A percentile compares a stretch with the other conserved stretches of the same genome.
Conservation (phyloP, 2,329 filamentous ascomycete species). For the Clonostachys rhizophaga region DNA sequence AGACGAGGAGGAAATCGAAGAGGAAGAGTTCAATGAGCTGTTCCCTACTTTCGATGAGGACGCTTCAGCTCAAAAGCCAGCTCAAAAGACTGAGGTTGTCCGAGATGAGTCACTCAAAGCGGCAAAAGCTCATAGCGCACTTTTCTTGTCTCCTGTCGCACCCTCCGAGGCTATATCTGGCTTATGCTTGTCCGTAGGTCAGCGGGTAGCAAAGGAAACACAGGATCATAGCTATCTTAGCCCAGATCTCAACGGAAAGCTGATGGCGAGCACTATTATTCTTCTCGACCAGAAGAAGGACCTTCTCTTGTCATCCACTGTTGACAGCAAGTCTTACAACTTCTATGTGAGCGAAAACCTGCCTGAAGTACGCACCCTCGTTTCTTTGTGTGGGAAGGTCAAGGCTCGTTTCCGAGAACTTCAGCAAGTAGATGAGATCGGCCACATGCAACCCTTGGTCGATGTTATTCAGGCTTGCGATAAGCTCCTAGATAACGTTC, state of each 20-base stretch:
- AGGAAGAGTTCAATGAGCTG: conserved; percentile 71
- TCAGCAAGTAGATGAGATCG: conserved; percentile 59
- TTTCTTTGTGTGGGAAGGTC: conserved; percentile 64
- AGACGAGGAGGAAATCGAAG: conserved; percentile 69
- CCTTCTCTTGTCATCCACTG: conserved; percentile 27
- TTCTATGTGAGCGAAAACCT: conserved; percentile 86
- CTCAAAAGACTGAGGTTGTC: conserved; percentile 30
- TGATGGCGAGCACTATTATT: conserved; percentile 64
- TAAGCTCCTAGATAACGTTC: conserved; percentile 68
- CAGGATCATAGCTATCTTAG: conserved; percentile 18
- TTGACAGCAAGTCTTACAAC: conserved; percentile 56
- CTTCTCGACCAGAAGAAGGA: conserved; percentile 57
- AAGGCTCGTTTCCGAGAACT: conserved; percentile 71
- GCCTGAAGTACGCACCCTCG: conserved; percentile 68
- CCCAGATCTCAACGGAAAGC: conserved; percentile 37
- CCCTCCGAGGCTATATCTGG: conserved; percentile 29
- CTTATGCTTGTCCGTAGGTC: conserved; percentile 37
- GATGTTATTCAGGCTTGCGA: conserved; percentile 76
- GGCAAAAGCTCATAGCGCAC: conserved; percentile 52
- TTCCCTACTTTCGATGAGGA: conserved; percentile 72
- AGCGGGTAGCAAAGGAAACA: conserved; percentile 22
- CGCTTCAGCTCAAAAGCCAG: conserved; percentile 17
- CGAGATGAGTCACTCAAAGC: conserved; percentile 57
- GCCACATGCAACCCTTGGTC: conserved; percentile 68
- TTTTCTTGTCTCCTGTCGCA: conserved; percentile 32